Evolutionary conservation across 495 filamentous ascomycete species (phyloP).

Genomic region (Annulohypoxylon moriforme): DNA sequence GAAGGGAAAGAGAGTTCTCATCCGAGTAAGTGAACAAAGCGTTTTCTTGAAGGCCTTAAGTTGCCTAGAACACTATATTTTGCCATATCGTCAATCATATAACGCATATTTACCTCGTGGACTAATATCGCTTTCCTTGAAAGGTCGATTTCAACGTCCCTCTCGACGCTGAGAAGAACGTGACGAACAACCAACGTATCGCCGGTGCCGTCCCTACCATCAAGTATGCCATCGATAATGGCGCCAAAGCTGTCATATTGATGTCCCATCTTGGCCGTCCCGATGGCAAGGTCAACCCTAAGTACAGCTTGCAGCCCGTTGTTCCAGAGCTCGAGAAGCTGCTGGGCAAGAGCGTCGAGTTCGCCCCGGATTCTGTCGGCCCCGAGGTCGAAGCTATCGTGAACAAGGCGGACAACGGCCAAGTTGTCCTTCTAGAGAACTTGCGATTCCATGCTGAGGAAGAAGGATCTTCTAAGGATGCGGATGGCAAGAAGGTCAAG

Average conservation of each 20-base stretch:
- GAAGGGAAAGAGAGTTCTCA: conserved; percentile 97
- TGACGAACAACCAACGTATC: conserved; percentile 98
- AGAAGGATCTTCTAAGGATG: conserved; percentile 93
- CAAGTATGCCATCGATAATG: conserved; percentile 94
- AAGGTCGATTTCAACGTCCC: conserved; percentile 99
- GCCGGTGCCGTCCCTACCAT: conserved; percentile 97
- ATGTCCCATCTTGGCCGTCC: conserved; percentile 99
- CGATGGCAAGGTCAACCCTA: conserved; percentile 86
- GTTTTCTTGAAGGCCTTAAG: neutral
- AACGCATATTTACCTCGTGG: neutral
- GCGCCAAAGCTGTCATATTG: conserved; percentile 93
- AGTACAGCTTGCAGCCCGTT: conserved; percentile 95
- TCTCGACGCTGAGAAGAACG: conserved; percentile 87
- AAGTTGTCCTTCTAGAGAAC: conserved; percentile 94
- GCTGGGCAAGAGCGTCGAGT: conserved; percentile 82
- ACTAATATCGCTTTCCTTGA: conserved; percentile 9
- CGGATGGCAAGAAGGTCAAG: conserved; percentile 96
- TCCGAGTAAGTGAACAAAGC: conserved; percentile 74
- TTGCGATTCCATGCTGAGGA: conserved; percentile 97
- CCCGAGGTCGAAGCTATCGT: conserved; percentile 88
- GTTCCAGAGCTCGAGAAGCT: conserved; percentile 91
- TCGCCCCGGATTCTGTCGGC: conserved; percentile 92
- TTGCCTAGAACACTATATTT: neutral
- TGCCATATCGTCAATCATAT: conserved; percentile 8
- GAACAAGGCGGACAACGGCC: conserved; percentile 82